Percentiles rank a stretch among this genome's conserved stretches.
These are phyloP conservation scores for Boletus sensibilis DNA, from an alignment of 768 basidiomycete species.

Conservation along the genomic window DNA sequence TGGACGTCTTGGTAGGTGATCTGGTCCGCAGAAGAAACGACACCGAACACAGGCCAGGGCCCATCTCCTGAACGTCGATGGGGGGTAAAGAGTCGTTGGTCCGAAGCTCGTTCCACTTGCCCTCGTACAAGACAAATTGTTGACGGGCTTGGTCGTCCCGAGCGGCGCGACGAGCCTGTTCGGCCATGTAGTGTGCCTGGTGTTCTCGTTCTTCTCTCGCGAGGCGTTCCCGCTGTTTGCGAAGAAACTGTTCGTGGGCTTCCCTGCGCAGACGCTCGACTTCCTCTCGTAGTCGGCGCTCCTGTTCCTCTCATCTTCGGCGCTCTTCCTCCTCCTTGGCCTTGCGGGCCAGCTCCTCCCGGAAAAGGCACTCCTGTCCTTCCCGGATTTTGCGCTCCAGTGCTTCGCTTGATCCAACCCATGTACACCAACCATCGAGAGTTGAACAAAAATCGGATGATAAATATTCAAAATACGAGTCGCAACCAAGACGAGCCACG, in stretches of 20 bases:
- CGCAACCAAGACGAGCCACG: background rate
- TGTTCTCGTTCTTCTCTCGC: slow-evolving; percentile 22
- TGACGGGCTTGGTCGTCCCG: slow-evolving; percentile 6
- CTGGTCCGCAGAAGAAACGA: slow-evolving; percentile 21
- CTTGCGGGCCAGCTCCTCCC: slow-evolving; percentile 3
- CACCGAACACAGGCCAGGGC: slow-evolving; percentile 46
- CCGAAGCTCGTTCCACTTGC: slow-evolving; percentile 39
- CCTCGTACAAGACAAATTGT: slow-evolving; percentile 31
- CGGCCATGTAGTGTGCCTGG: slow-evolving; percentile 21
- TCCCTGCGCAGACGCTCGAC: slow-evolving; percentile 10
- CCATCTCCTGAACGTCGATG: slow-evolving; percentile 33
- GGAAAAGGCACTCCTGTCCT: slow-evolving; percentile 6
- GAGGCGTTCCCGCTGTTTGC: slow-evolving; percentile 17
- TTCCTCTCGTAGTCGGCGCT: slow-evolving; percentile 16
- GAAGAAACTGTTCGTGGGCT: slow-evolving; percentile 1
- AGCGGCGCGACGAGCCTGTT: slow-evolving; percentile 14
- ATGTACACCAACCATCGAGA: background rate
- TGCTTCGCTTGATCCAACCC: background rate
- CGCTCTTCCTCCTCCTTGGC: slow-evolving; percentile 13
- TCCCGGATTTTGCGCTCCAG: too few relatives aligned
- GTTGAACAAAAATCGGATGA: background rate
- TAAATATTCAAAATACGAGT: background rate
- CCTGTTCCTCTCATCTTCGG: slow-evolving; percentile 6
- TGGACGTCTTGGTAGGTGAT: slow-evolving; percentile 38
- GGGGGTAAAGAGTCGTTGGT: slow-evolving; percentile 15